A percentile compares a stretch with the other conserved stretches of the same genome.
These are phyloP conservation scores for Polyporus tsugae DNA, from an alignment of 1,284 basidiomycete species.

Conservation along the genomic window DNA sequence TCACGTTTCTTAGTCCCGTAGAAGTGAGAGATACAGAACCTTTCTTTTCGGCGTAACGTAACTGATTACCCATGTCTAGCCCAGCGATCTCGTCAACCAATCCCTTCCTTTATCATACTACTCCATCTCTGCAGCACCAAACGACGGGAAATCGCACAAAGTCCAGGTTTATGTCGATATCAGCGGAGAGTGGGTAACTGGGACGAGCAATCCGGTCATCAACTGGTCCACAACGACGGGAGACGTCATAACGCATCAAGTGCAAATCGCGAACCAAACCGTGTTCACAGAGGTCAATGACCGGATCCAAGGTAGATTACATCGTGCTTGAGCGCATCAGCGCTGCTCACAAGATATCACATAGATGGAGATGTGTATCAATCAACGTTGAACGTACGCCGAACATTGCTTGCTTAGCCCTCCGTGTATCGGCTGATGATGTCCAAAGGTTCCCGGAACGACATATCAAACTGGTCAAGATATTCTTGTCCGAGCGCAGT, in stretches of 20 bases:
- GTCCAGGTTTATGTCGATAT: constrained; percentile 73
- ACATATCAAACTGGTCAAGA: constrained; percentile 30
- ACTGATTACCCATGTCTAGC: constrained; percentile 44
- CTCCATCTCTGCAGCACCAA: constrained; percentile 58
- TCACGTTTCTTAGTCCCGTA: constrained; percentile 68
- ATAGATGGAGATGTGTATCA: constrained; percentile 12
- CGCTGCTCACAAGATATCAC: neutral
- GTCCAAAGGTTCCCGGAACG: constrained; percentile 18
- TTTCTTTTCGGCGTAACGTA: too few relatives aligned
- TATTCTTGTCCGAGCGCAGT: constrained; percentile 18
- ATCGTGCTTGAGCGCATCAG: constrained; percentile 33
- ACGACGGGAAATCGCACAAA: constrained; percentile 59
- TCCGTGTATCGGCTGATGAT: neutral
- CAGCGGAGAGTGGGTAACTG: constrained; percentile 70
- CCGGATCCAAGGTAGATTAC: neutral
- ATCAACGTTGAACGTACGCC: constrained; percentile 8
- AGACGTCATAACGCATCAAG: neutral
- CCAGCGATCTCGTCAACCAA: constrained; percentile 65
- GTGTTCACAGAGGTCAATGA: constrained; percentile 2
- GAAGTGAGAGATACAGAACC: constrained; percentile 51
- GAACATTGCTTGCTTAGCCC: too few relatives aligned
- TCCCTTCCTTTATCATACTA: constrained; percentile 71
- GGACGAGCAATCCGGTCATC: constrained; percentile 57
- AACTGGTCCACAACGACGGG: constrained; percentile 50
- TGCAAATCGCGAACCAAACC: neutral